phyloP scores from a whole-genome alignment of 1,284 basidiomycete genomes.

The Ceratobasidium sp. region DNA sequence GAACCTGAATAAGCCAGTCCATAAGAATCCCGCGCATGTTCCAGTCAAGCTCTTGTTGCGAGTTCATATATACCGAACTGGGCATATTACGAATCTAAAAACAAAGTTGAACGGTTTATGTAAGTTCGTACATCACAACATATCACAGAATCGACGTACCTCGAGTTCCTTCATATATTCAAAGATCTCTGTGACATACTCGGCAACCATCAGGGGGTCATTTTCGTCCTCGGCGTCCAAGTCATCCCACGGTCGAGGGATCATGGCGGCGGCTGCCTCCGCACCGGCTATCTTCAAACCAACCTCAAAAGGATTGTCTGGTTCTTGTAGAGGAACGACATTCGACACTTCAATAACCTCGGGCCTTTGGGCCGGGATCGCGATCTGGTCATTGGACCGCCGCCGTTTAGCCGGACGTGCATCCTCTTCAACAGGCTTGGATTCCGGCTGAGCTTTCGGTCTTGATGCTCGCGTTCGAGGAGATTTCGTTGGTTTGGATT shows the following conservation, averaged over 20 bases:
- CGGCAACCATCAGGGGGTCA: conserved; percentile 95
- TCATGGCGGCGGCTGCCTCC: background rate
- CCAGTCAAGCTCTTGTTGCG: conserved; percentile 90
- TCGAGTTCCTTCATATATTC: conserved; percentile 83
- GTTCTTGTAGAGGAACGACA: conserved; percentile 6
- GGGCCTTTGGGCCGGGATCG: background rate
- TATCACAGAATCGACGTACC: conserved; percentile 50
- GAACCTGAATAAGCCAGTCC: conserved; percentile 98
- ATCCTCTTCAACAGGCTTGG: background rate
- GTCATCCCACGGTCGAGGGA: conserved; percentile 64
- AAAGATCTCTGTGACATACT: conserved; percentile 96
- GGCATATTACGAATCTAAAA: conserved; percentile 74
- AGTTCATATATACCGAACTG: conserved; percentile 88
- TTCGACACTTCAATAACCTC: background rate
- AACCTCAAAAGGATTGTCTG: conserved; percentile 24
- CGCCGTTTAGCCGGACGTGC: conserved; percentile 13
- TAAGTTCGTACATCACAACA: background rate
- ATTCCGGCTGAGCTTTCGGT: background rate
- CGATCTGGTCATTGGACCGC: conserved; percentile 12
- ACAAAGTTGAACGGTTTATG: conserved; percentile 36
- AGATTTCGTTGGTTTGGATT: background rate
- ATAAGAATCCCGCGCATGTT: conserved; percentile 93
- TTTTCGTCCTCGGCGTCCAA: conserved; percentile 93
- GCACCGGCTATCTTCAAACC: background rate
- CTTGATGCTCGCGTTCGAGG: background rate